Evolutionary conservation across 345 rosid species (phyloP).

Genomic region (Sonneratia caseolaris): DNA sequence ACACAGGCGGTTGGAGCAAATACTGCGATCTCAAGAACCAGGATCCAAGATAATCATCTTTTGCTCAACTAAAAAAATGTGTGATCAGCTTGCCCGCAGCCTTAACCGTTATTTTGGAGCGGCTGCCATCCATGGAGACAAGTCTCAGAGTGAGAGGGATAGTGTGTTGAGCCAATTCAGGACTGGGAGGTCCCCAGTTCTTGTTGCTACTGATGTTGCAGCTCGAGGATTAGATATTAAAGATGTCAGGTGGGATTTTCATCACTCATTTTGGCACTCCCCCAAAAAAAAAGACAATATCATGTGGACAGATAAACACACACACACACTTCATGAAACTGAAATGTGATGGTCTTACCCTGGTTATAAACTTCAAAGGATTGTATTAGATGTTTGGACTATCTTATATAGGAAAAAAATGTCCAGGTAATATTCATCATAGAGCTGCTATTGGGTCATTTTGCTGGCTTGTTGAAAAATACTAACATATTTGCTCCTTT

Average conservation of each 20-base stretch:
- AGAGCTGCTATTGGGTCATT: too few species aligned
- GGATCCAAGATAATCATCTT: constrained; percentile 74
- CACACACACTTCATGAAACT: too few species aligned
- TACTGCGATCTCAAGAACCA: constrained; percentile 77
- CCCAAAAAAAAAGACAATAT: not conserved
- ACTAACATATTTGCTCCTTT: not conserved
- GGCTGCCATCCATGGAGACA: constrained; percentile 87
- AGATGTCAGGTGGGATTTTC: constrained; percentile 65
- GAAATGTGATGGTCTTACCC: too few species aligned
- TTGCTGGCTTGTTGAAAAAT: not conserved
- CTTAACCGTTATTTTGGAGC: constrained; percentile 72
- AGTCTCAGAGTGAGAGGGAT: constrained; percentile 84
- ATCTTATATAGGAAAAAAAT: too few species aligned
- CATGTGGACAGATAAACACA: not conserved
- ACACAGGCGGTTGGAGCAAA: constrained; percentile 85
- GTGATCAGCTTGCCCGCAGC: constrained; percentile 77
- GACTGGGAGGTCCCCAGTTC: constrained; percentile 68
- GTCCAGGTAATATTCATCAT: too few species aligned
- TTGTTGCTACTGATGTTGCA: constrained; percentile 91
- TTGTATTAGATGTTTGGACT: too few species aligned
- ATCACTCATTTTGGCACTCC: not conserved
- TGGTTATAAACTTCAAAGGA: not conserved
- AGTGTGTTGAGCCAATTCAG: constrained; percentile 66
- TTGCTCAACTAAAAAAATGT: constrained; percentile 88
- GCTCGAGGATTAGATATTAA: constrained; percentile 86